A percentile compares a stretch with the other conserved stretches of the same genome.
Evolutionary conservation across 2,329 filamentous ascomycete species (phyloP).

Genomic region (Paraphoma sp.): DNA sequence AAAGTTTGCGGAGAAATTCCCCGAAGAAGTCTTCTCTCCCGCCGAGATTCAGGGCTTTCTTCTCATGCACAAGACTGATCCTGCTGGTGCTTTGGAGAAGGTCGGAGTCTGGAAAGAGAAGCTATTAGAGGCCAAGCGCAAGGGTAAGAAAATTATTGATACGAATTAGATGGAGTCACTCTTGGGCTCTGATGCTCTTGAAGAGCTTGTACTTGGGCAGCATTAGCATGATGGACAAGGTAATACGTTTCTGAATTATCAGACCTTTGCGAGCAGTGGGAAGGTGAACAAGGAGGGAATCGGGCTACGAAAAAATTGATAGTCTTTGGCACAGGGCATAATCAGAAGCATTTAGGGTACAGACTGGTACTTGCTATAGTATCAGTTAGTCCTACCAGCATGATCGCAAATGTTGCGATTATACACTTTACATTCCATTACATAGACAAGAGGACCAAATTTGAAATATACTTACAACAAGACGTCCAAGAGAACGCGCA

Average conservation of each 20-base stretch:
- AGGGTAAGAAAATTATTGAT: slow-evolving; percentile 26
- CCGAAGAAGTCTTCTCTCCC: slow-evolving; percentile 57
- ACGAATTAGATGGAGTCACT: not conserved
- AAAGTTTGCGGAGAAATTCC: slow-evolving; percentile 55
- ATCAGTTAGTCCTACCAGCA: not conserved
- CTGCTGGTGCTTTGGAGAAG: slow-evolving; percentile 52
- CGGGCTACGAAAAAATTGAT: not conserved
- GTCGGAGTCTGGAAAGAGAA: slow-evolving; percentile 52
- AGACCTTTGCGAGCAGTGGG: too few relatives aligned
- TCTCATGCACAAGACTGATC: slow-evolving; percentile 58
- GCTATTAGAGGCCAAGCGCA: slow-evolving; percentile 42
- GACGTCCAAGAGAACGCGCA: not conserved
- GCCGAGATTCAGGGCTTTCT: slow-evolving; percentile 63
- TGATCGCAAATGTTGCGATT: not conserved
- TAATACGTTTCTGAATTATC: too few relatives aligned
- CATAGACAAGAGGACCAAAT: not conserved
- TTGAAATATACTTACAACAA: not conserved
- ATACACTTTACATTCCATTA: not conserved
- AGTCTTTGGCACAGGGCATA: not conserved
- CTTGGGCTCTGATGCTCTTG: not conserved
- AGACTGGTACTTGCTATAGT: not conserved
- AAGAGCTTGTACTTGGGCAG: too few relatives aligned
- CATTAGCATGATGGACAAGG: too few relatives aligned
- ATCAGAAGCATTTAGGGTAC: not conserved
- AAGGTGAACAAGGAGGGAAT: not conserved